Conservation (phyloP, 169 alveolate genomes). For the Pseudocohnilembus persalinus region DNA sequence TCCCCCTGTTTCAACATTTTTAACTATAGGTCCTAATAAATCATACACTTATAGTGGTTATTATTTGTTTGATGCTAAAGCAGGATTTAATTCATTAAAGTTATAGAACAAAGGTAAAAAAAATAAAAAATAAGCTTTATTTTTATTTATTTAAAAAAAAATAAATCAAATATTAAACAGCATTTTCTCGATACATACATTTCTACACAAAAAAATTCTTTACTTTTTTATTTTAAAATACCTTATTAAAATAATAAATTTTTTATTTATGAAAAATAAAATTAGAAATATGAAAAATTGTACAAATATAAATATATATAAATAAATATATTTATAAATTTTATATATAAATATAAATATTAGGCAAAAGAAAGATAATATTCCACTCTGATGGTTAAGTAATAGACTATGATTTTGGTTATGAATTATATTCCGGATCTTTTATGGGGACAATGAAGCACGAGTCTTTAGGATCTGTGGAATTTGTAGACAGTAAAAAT, state of each 20-base stretch:
- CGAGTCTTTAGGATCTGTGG: conserved; percentile 52
- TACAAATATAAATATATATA: no score
- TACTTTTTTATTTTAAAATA: no score
- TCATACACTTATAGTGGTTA: conserved; percentile 35
- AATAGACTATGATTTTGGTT: conserved; percentile 43
- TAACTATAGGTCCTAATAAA: conserved; percentile 30
- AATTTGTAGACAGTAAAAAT: conserved; percentile 53
- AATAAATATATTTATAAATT: no score
- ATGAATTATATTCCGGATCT: conserved; percentile 44
- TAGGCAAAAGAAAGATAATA: conserved; percentile 25
- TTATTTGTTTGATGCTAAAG: conserved; percentile 46
- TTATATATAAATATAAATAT: no score
- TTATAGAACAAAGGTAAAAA: conserved; percentile 32
- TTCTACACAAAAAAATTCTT: no score
- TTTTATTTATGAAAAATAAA: no score
- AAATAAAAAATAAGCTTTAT: no score
- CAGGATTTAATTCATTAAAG: conserved; percentile 42
- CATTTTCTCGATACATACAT: no score
- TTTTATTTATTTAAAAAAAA: no score
- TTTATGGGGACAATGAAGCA: conserved; percentile 46
- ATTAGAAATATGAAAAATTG: no score
- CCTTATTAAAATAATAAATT: no score
- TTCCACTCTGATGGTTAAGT: conserved; percentile 27
- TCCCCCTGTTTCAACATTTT: conserved; percentile 71
- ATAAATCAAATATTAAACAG: no score